Conservation (phyloP, 2,329 filamentous ascomycete species). For the Colletotrichum sp. region DNA sequence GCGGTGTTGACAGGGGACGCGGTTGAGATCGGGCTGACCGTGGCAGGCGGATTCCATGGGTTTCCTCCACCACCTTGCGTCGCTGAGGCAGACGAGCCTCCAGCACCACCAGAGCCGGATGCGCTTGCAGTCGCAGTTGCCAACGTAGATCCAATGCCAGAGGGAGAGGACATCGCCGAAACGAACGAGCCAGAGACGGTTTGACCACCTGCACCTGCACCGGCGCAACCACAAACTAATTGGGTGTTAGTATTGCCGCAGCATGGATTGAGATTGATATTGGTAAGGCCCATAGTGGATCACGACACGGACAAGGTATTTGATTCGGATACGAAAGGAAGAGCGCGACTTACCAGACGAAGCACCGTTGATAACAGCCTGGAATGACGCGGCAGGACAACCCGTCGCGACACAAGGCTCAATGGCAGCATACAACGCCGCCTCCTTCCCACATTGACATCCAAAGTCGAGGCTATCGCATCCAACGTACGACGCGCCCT, state of each 20-base stretch:
- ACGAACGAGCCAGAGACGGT: slow-evolving; percentile 10
- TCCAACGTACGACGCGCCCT: slow-evolving; percentile 29
- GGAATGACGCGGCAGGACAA: slow-evolving; percentile 26
- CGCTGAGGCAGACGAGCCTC: not conserved
- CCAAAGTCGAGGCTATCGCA: slow-evolving; percentile 30
- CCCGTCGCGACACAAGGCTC: slow-evolving; percentile 31
- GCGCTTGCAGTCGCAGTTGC: not conserved
- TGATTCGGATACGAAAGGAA: too few relatives aligned
- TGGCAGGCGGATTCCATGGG: slow-evolving; percentile 2
- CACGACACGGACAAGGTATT: too few relatives aligned
- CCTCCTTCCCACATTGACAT: slow-evolving; percentile 30
- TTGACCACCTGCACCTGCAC: not conserved
- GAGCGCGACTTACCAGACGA: slow-evolving; percentile 2
- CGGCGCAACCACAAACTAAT: slow-evolving; percentile 8
- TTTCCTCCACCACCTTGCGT: not conserved
- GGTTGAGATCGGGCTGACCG: not conserved
- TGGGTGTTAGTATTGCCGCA: not conserved
- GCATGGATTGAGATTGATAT: accelerated
- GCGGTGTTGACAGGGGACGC: not conserved
- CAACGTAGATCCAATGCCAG: not conserved
- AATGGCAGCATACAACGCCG: slow-evolving; percentile 26
- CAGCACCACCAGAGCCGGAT: not conserved
- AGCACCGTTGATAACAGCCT: slow-evolving; percentile 30
- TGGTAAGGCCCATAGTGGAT: too few relatives aligned
- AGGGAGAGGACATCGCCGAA: slow-evolving; percentile 2